Evolutionary conservation across 257 asterid species (phyloP), one percentile per base, ranked within the genome.

Genomic region (Avicennia marina): DNA sequence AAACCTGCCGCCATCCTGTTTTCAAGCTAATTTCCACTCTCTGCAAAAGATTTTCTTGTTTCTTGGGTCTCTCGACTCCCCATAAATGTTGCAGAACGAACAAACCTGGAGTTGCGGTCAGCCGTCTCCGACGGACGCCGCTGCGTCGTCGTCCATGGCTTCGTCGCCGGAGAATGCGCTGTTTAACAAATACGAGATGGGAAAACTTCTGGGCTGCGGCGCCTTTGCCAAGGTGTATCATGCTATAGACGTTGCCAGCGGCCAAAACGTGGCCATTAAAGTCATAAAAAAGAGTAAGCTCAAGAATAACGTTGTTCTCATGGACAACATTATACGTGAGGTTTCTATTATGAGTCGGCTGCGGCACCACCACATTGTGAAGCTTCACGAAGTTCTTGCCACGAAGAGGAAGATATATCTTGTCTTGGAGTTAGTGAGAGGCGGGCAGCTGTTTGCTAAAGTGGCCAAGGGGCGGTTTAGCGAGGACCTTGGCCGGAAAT

Each of bases 351-450:
- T 53, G 59, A 12, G 59, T 19, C 43, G 21, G 43, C 24, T 53
- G 25, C 40, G 59, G 21, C 59, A 53, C 25, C 59, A 8, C 2
- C 24, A 27, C 44, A 11, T 31, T 5, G 59, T 53, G n/a, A 31
- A 27, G 26, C 43, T 53, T 20, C 6, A 29, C 44, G 59, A 53
- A 32, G 59, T 53, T 11, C 24, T 53, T 3, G 59, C 59, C 9
- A 53, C 59, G 44, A 53, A 29, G 59, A 53, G 40, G 42, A 53
- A 53, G 59, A 53, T 53, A 0, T 53, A 29, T 13, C 29, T 53
- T 43, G 59, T 53, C 1, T 1, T 53, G 59, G 59, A 53, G 42
- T 53, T 10, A 17, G 44, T 34, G 22, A 53, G 29, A 17, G 44
- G 44, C 15, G 59, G 59, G 1, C 44, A 53, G 59, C 24, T 53